Evolutionary conservation across 805 yeast species (phyloP), one percentile per base, ranked within the genome.

Genomic region (Starmerella apicola): DNA sequence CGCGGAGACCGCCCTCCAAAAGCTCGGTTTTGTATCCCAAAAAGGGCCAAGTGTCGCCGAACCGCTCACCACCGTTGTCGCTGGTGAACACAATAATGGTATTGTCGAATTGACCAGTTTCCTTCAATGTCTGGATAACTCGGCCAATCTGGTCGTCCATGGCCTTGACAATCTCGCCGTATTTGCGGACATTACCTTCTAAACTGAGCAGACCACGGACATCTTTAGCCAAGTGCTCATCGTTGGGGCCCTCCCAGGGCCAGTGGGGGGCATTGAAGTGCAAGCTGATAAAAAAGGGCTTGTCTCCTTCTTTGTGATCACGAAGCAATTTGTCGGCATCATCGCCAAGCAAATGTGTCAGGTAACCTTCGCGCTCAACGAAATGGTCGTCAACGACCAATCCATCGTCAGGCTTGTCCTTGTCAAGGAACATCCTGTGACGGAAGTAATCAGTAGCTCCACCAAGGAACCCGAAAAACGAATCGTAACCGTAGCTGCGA

Each of bases 241-340:
- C 52, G 30, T 48, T 42, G 5, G 77, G 77, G 1, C 79, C 79
- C 54, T 74, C 79, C 49, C 66, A 64, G 9, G 80, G 80, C 79
- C 80, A 74, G 51, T 74, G 79, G 3, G 79, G 80, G 1, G 80
- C 79, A 4, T 78, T 72, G 49, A 70, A 73, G 5, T 78, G 74
- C 41, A 74, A 57, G 19, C 62, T 55, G 3, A 74, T 72, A 42
- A 72, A 69, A 45, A 70, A 74, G 9, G 79, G 79, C 48, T 68
- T 58, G n/a, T 59, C 69, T 4, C 17, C 55, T 49, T 8, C 46
- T 7, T 55, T 58, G 24, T 45, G 50, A 15, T 69, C 38, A 44
- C 63, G 65, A 22, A 56, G 61, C 45, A 57, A 68, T 21, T 67
- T 40, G 1, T 67, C 63, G 2, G 65, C 45, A 18, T 40, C 48